phyloP scores from a whole-genome alignment of 2,329 filamentous ascomycete species.

The Diaporthe longicolla region DNA sequence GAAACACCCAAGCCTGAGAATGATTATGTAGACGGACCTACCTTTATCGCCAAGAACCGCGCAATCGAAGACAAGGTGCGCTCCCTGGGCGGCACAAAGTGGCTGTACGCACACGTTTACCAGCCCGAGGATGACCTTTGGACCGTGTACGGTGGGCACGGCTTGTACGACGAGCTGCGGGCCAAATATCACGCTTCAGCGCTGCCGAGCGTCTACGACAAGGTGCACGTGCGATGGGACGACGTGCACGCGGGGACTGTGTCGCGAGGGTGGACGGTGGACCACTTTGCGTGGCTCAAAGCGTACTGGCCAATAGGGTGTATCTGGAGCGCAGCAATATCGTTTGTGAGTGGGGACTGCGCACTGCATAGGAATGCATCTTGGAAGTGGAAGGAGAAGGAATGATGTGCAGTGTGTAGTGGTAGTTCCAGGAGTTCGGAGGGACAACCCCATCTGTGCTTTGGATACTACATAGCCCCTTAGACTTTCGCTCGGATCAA shows the following conservation, averaged over 20 bases:
- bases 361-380: conserved; percentile 64
- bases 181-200: conserved; percentile 66
- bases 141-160: conserved; percentile 70
- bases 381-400: conserved; percentile 64
- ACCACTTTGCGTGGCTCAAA: conserved; percentile 53
- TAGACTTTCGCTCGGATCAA: background rate
- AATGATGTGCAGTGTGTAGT: conserved; percentile 14
- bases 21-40: conserved; percentile 79
- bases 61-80: conserved; percentile 78
- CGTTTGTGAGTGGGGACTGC: conserved; percentile 69
- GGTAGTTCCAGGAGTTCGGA: background rate
- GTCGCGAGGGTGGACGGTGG: conserved; percentile 52
- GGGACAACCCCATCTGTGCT: background rate
- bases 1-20: conserved; percentile 60
- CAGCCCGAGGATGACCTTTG: conserved; percentile 82
- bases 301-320: conserved; percentile 69
- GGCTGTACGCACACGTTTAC: conserved; percentile 89
- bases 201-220: conserved; percentile 79
- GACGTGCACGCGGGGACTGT: conserved; percentile 50
- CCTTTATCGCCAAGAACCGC: conserved; percentile 80
- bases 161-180: conserved; percentile 74
- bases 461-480: background rate
- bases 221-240: conserved; percentile 62
- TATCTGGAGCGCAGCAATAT: conserved; percentile 60
- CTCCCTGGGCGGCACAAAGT: conserved; percentile 83